Percentiles rank a stretch among this genome's conserved stretches.
phyloP scores from a whole-genome alignment of 2,329 filamentous ascomycete genomes.

The Aspergillus pseudonomiae region DNA sequence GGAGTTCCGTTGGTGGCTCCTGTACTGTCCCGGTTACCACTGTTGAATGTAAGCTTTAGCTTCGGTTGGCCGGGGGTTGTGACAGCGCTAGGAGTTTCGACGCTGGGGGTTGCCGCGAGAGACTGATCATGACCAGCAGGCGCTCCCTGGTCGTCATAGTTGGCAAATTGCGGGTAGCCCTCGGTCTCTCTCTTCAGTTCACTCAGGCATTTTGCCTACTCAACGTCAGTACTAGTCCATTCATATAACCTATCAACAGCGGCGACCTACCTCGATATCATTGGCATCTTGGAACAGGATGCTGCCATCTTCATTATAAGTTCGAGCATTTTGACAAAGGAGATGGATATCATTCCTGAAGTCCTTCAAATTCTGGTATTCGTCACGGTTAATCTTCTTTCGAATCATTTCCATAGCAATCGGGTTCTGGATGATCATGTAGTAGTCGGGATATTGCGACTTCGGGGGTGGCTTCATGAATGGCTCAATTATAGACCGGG shows the following conservation, averaged over 20 bases:
- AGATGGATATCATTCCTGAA: constrained; percentile 81
- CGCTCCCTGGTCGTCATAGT: constrained; percentile 57
- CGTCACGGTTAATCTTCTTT: constrained; percentile 92
- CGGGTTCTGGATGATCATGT: constrained; percentile 85
- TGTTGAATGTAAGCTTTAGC: constrained; percentile 68
- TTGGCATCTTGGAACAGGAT: constrained; percentile 90
- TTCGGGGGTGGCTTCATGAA: constrained; percentile 91
- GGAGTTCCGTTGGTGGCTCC: constrained; percentile 35
- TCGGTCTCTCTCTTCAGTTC: constrained; percentile 59
- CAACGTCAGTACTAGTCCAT: constrained; percentile 12
- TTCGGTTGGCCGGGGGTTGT: constrained; percentile 61
- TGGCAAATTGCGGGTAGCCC: constrained; percentile 58
- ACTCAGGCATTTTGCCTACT: constrained; percentile 52
- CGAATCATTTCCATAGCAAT: constrained; percentile 97
- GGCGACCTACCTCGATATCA: constrained; percentile 76
- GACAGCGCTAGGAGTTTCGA: constrained; percentile 65
- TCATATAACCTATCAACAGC: constrained; percentile 3
- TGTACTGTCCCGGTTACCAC: constrained; percentile 38
- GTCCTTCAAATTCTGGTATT: constrained; percentile 80
- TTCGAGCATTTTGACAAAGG: constrained; percentile 87
- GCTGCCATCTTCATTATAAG: constrained; percentile 95
- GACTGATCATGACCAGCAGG: constrained; percentile 54
- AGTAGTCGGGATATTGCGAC: constrained; percentile 92
- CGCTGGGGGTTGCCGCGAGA: constrained; percentile 51
- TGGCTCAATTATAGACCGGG: constrained; percentile 85